phyloP scores from a whole-genome alignment of 192 early-diverging fungal genomes.

The Geranomyces michiganensis region DNA sequence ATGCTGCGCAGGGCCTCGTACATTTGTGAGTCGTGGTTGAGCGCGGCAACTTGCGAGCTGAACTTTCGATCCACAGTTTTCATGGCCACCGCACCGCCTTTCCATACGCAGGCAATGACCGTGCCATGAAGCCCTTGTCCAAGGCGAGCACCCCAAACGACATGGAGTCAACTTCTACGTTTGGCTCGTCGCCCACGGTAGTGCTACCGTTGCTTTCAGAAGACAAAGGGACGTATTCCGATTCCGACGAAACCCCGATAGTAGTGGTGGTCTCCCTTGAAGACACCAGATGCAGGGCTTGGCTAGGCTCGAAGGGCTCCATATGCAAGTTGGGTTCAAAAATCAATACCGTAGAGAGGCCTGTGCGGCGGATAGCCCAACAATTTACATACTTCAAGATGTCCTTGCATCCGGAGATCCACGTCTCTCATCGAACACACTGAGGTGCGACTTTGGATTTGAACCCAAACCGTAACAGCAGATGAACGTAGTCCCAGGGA shows the following conservation, averaged over 20 bases:
- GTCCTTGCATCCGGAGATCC: no score
- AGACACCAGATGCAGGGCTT: neutral
- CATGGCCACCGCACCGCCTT: neutral
- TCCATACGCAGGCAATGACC: neutral
- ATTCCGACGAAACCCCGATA: slow-evolving; percentile 1
- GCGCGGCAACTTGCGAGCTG: neutral
- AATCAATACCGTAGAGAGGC: no score
- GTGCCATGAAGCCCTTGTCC: slow-evolving; percentile 12
- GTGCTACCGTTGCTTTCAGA: slow-evolving; percentile 1
- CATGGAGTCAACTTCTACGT: neutral
- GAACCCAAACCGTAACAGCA: no score
- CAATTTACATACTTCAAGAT: no score
- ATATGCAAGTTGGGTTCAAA: no score
- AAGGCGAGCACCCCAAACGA: neutral
- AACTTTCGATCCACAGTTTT: neutral
- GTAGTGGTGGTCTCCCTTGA: neutral
- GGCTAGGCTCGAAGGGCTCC: slow-evolving; percentile 2
- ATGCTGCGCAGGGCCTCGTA: neutral
- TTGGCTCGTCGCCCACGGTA: neutral
- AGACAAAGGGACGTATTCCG: slow-evolving; percentile 1
- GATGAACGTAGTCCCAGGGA: no score
- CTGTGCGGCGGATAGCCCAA: no score
- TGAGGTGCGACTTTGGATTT: no score
- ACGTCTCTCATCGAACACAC: no score
- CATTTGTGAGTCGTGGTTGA: neutral